Conservation (phyloP, 257 asterid species). For the Knoxia roxburghii region DNA sequence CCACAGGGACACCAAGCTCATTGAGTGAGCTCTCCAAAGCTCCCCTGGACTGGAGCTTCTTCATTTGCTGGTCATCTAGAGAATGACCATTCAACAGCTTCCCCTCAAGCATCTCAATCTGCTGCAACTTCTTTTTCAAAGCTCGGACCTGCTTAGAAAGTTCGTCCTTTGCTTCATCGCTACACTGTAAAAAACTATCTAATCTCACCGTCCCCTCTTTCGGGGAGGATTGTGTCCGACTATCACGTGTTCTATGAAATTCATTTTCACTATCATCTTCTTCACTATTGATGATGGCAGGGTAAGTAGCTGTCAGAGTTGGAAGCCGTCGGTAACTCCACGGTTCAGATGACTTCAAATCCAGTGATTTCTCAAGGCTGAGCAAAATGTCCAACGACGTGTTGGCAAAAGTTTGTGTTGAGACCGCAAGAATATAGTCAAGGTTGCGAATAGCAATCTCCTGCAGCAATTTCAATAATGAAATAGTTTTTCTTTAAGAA, state of each 20-base stretch:
- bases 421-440: slow-evolving; percentile 76
- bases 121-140: slow-evolving; percentile 89
- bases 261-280: slow-evolving; percentile 64
- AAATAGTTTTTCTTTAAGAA: neutral
- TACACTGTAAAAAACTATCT: slow-evolving; percentile 60
- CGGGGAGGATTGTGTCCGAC: slow-evolving; percentile 30
- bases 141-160: slow-evolving; percentile 66
- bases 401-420: slow-evolving; percentile 51
- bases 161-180: slow-evolving; percentile 44
- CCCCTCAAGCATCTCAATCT: slow-evolving; percentile 90
- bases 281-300: slow-evolving; percentile 75
- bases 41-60: slow-evolving; percentile 60
- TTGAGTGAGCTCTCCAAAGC: slow-evolving; percentile 62
- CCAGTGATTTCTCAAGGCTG: slow-evolving; percentile 67
- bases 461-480: slow-evolving; percentile 56
- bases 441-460: slow-evolving; percentile 86
- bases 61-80: slow-evolving; percentile 88
- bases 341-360: slow-evolving; percentile 72
- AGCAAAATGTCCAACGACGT: slow-evolving; percentile 67
- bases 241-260: slow-evolving; percentile 43
- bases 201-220: slow-evolving; percentile 37
- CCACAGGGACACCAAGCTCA: slow-evolving; percentile 74
- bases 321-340: slow-evolving; percentile 90
- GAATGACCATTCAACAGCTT: slow-evolving; percentile 58
- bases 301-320: slow-evolving; percentile 85